Evolutionary conservation across 352 stramenopile species (phyloP), one percentile per base, ranked within the genome.

Genomic region (Poterioochromonas sp.): DNA sequence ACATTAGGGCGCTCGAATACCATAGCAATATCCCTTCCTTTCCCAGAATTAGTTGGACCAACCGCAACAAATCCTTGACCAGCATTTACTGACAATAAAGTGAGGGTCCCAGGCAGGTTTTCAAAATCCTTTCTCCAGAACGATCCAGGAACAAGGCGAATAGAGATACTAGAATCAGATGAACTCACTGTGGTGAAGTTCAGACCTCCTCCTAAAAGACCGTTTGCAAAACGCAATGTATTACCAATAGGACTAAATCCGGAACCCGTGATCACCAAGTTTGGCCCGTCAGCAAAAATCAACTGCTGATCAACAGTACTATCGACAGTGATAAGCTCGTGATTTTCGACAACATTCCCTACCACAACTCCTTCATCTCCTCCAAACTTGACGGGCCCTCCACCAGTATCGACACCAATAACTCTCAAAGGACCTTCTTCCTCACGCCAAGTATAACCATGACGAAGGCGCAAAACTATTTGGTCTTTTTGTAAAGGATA

Each of bases 11-110:
- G 73, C 22, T 81, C 39, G 60, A 73, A 77, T 49, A 81, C 81
- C 0, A 80, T 85, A 32, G 81, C 81, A 35, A 84, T 68, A 40
- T 84, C 83, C 3, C 81, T 54, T 26, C 81, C 81, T 34, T 79
- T 71, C 47, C 82, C 82, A 39, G 79, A 71, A 11, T 65, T 77
- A 47, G 76, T 84, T 22, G 81, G 73, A 20, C 80, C 80, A 34
- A 84, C 77, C 5, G 81, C 76, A 32, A 84, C 81, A 54, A 69
- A 84, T 0, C 80, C 81, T 37, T 76, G 80, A 26, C 80, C 81
- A 32, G 77, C 70, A 40, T 84, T 73, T 22, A 82, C 81, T 35
- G 81, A 81, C 18, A 84, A 77, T 20, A 84, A 3, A 34, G 79
- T 78, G 1, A 84, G 70, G 35, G 70, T n/a, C 26, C 81, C 81